Evolutionary conservation across 2,329 filamentous ascomycete species (phyloP), one percentile per base, ranked within the genome.

Genomic region (Epichloe hybrida): DNA sequence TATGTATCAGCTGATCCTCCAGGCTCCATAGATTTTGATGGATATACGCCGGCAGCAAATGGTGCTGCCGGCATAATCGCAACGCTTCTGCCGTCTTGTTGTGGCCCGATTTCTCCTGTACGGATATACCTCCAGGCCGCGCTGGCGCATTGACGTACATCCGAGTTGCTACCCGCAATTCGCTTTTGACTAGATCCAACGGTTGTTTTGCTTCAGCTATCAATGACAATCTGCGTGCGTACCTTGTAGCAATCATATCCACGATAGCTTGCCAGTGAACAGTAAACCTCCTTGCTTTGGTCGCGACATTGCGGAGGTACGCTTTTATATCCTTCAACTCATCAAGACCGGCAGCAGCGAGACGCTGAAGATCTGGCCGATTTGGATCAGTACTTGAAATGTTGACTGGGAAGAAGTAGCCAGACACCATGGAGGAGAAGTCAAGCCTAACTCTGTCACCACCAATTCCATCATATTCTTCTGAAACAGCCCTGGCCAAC

Each of bases 201-300:
- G 64, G 57, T 4, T 61, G 54, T 2, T 61, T 56, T 2, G 55
- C 46, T 2, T 57, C 57, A 5, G 60, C 62, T 57, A 78, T 66
- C 5, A 68, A 59, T 3, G 57, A 56, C 31, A 89, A 64, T 23
- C 79, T 70, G 35, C 75, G 67, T 4, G 74, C 73, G 57, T 84
- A 88, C 1, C 84, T 74, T 4, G 70, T 62, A 4, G 86, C 70
- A 4, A 89, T 68, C 70, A 84, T 73, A 57, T 90, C 86, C 0
- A 75, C 72, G 1, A 84, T 68, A 3, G 56, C 59, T 60, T 88
- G 85, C 86, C 86, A 89, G 57, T 86, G 68, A 27, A 77, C 60
- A 17, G 58, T 54, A 23, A 54, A 57, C 46, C 55, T 59, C 31
- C 58, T 27, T 12, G 65, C 62, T 11, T 64, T 56, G 34, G 64